Conservation (phyloP, 306 rosid species). For the Astragalus membranaceus region DNA sequence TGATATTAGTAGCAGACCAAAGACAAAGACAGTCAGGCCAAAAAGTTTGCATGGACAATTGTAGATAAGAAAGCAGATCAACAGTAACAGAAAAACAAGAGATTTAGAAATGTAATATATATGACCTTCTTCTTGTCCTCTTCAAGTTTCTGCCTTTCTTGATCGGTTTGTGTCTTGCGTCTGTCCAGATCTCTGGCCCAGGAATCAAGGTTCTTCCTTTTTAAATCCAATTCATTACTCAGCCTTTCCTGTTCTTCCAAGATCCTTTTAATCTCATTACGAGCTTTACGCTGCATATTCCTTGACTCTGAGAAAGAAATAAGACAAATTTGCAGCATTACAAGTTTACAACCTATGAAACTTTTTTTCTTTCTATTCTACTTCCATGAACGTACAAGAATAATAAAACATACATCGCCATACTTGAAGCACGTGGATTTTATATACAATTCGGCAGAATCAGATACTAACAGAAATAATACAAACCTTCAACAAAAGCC, state of each 20-base stretch:
- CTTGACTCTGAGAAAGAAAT: conserved; percentile 56
- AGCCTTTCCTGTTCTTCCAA: conserved; percentile 78
- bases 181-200: conserved; percentile 84
- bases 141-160: conserved; percentile 79
- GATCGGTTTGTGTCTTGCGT: conserved; percentile 78
- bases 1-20: neutral
- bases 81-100: neutral
- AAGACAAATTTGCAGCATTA: neutral
- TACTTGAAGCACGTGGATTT: neutral
- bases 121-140: conserved; percentile 81
- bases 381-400: neutral
- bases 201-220: conserved; percentile 68
- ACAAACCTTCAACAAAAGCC: conserved; percentile 3
- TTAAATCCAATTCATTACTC: conserved; percentile 65
- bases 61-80: neutral
- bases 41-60: neutral
- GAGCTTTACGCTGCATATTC: conserved; percentile 66
- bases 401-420: neutral
- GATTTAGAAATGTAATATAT: neutral
- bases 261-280: conserved; percentile 52
- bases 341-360: neutral
- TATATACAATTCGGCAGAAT: neutral
- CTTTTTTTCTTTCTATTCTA: neutral
- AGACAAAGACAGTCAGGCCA: neutral
- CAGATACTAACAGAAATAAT: neutral